Base-by-base conservation (phyloP, 2,329 filamentous ascomycete genomes). In the Ceratocystis eucalypticola region DNA sequence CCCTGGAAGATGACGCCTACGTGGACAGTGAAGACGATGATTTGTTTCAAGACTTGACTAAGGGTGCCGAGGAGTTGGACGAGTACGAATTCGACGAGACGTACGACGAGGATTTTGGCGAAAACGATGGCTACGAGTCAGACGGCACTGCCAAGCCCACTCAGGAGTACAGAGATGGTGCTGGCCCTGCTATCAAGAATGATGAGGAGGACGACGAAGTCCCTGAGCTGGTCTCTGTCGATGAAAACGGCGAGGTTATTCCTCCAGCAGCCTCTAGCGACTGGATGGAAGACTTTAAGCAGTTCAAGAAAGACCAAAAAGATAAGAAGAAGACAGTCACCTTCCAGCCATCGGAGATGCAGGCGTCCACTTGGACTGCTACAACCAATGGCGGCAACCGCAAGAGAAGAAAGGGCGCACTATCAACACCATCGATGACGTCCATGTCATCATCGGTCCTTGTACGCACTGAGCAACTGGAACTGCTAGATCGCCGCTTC, bases 391-490 rank as follows among this genome's bases (percentile, higher is more conserved):
- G 89, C 45, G 91, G 91, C 12, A 85, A 89, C 64, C 83, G 82
- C 69, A 97, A 97, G 86, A 96, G 96, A 83, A 86, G 93, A 73
- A 97, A 96, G 80, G 93, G 92, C 59, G 93, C 94, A 1, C 78
- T 95, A 74, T 97, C 93, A 2, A 90, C 88, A 70, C 88, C 89
- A 0, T 94, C 91, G 0, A 86, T 84, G 67, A 96, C 94, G 76
- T 94, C 89, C 64, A 96, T 96, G 92, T 91, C 89, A 0, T 95
- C 89, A 0, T 95, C 91, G 0, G 88, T 91, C 0, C 80, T 96
- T 20, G 86, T 90, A 64, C 85, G 94, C 66, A 99, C 92, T 1
- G 93, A 96, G 72, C 90, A 91, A 53, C 83, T 95, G 68, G 86
- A 86, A 0, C 82, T 95, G 0, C 80, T 99, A 5, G 95, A 99